Conservation (phyloP, 768 basidiomycete species). For the Phaeolepiota aurea region DNA sequence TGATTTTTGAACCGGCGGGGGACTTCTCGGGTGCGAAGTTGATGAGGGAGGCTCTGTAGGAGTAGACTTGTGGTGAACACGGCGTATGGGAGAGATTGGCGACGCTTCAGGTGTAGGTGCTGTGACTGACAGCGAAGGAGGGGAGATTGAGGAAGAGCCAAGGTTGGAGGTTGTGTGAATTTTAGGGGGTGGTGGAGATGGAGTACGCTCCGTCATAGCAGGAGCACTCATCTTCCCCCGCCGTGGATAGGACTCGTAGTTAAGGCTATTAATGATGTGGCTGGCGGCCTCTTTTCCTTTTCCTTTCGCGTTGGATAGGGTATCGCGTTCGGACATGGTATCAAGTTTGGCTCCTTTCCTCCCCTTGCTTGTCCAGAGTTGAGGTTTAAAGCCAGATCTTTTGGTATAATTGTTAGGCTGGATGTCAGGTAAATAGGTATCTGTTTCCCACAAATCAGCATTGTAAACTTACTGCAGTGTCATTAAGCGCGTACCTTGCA, state of each 20-base stretch:
- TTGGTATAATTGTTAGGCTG: neutral
- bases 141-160: conserved; percentile 22
- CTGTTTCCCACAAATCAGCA: conserved; percentile 11
- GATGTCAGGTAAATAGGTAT: conserved; percentile 8
- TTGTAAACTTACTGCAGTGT: no score
- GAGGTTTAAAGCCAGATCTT: neutral
- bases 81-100: conserved; percentile 20
- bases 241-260: conserved; percentile 6
- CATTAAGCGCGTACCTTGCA: conserved; percentile 20
- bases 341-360: conserved; percentile 2
- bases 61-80: conserved; percentile 19
- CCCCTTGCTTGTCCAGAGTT: neutral
- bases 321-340: conserved; percentile 15
- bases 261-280: neutral
- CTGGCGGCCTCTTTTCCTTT: conserved; percentile 10
- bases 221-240: conserved; percentile 12
- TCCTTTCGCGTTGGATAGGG: conserved; percentile 11
- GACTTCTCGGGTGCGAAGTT: conserved; percentile 16
- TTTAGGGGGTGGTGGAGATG: conserved; percentile 16
- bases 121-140: conserved; percentile 29
- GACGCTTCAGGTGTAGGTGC: conserved; percentile 32
- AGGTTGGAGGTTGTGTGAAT: conserved; percentile 15
- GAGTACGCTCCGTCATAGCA: conserved; percentile 9
- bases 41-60: conserved; percentile 20
- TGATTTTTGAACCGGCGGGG: conserved; percentile 25